Conservation (phyloP, 306 rosid genomes). For the Citrullus colocynthis region DNA sequence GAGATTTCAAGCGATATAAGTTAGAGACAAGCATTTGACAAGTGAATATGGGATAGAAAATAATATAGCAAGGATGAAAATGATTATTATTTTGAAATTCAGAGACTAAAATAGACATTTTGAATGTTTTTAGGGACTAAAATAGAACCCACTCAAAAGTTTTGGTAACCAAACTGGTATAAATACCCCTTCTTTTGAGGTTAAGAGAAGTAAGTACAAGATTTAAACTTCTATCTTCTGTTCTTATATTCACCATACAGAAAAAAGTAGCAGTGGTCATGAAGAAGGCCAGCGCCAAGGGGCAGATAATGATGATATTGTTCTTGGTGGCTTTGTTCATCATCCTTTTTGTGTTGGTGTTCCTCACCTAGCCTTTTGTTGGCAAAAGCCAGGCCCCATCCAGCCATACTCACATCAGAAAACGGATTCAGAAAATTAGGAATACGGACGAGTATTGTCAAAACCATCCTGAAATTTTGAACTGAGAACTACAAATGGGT, state of each 20-base stretch:
- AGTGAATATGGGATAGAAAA: not conserved
- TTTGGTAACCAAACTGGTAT: not conserved
- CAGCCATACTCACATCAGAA: not conserved
- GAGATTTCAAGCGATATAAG: no score
- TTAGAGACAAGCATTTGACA: not conserved
- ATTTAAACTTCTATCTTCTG: not conserved
- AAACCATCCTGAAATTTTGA: not conserved
- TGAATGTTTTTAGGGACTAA: not conserved
- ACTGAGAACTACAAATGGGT: not conserved
- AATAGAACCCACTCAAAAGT: not conserved
- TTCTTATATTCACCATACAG: slow-evolving; percentile 29
- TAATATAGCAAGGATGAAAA: not conserved
- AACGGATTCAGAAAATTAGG: not conserved
- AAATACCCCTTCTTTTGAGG: not conserved
- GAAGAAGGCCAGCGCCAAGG: slow-evolving; percentile 93
- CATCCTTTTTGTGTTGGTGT: slow-evolving; percentile 79
- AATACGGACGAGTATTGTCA: not conserved
- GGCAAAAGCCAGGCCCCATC: not conserved
- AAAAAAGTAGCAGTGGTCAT: slow-evolving; percentile 86
- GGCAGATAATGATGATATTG: slow-evolving; percentile 78
- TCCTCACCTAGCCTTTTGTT: slow-evolving; percentile 46
- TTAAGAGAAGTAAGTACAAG: not conserved
- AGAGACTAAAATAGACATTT: not conserved
- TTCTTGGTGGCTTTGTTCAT: slow-evolving; percentile 73
- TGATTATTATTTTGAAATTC: not conserved